These are phyloP conservation scores for Pythium rhizo-oryzae DNA, from an alignment of 352 stramenopile species.

Conservation along the genomic window DNA sequence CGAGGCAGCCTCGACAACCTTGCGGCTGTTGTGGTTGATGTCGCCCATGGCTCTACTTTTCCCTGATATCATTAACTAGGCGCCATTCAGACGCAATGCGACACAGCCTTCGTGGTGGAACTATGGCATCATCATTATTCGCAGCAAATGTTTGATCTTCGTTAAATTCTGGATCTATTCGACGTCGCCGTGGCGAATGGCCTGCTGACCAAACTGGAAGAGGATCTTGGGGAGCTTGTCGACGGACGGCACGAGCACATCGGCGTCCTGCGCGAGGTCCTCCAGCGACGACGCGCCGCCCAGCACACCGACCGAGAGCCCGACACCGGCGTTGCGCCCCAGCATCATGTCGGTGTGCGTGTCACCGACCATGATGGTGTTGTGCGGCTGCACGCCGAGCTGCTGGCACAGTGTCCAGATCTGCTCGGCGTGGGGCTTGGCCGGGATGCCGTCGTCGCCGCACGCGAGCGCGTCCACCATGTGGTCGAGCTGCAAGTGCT, in stretches of 20 bases:
- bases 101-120: no score
- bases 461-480: constrained; percentile 82
- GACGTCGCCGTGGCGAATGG: constrained; percentile 52
- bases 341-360: constrained; percentile 86
- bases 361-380: constrained; percentile 90
- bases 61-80: no score
- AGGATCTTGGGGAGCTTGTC: constrained; percentile 79
- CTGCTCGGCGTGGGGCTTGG: constrained; percentile 83
- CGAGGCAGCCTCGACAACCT: constrained; percentile 95
- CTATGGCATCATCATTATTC: neutral
- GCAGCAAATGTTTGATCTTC: neutral
- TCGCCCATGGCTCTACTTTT: constrained; percentile 10
- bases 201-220: constrained; percentile 85
- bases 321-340: constrained; percentile 75
- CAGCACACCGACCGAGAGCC: constrained; percentile 77
- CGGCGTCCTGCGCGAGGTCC: constrained; percentile 79
- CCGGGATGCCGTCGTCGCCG: constrained; percentile 80
- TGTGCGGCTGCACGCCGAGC: constrained; percentile 76
- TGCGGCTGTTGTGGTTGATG: constrained; percentile 69
- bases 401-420: constrained; percentile 85
- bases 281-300: constrained; percentile 81
- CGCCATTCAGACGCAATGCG: no score
- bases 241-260: constrained; percentile 83
- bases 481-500: constrained; percentile 69
- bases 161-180: constrained; percentile 17